Conservation (phyloP, 495 filamentous ascomycete genomes). For the Geopyxis carbonaria region DNA sequence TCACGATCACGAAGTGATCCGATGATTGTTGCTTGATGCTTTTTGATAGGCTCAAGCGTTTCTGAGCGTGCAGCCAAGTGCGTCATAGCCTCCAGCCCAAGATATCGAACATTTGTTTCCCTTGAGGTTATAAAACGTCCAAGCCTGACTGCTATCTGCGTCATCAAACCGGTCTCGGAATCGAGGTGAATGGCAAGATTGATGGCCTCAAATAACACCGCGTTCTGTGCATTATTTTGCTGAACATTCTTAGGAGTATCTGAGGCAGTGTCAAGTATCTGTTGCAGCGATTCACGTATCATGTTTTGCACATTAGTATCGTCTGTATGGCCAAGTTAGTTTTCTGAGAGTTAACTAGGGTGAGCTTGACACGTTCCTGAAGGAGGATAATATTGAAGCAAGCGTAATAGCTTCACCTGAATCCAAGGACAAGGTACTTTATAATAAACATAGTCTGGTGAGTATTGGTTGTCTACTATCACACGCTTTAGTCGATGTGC, state of each 20-base stretch:
- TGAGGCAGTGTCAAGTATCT: constrained; percentile 75
- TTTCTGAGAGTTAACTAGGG: too few relatives aligned
- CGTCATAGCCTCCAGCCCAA: constrained; percentile 94
- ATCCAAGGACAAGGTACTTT: constrained; percentile 98
- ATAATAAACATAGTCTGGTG: constrained; percentile 88
- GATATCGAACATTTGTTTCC: constrained; percentile 95
- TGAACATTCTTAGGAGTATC: constrained; percentile 97
- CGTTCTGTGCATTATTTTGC: constrained; percentile 98
- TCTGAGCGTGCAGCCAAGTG: constrained; percentile 91
- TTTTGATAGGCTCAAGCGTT: constrained; percentile 92
- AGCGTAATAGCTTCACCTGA: constrained; percentile 77
- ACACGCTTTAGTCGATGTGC: constrained; percentile 76
- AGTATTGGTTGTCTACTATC: constrained; percentile 72
- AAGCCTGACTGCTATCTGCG: constrained; percentile 83
- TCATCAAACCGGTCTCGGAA: constrained; percentile 87
- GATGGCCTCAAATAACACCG: constrained; percentile 94
- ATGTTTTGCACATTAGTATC: constrained; percentile 82
- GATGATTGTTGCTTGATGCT: constrained; percentile 90
- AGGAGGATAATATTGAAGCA: constrained; percentile 92
- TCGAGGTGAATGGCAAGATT: constrained; percentile 98
- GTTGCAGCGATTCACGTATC: constrained; percentile 79
- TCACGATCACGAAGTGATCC: constrained; percentile 87
- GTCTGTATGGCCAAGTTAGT: constrained; percentile 36
- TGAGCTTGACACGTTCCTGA: constrained; percentile 64
- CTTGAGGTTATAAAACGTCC: constrained; percentile 94